Percentiles rank a stretch among this genome's conserved stretches.
Evolutionary conservation across 192 early-diverging fungal species (phyloP).

Genomic region (Rhizophagus sp.): DNA sequence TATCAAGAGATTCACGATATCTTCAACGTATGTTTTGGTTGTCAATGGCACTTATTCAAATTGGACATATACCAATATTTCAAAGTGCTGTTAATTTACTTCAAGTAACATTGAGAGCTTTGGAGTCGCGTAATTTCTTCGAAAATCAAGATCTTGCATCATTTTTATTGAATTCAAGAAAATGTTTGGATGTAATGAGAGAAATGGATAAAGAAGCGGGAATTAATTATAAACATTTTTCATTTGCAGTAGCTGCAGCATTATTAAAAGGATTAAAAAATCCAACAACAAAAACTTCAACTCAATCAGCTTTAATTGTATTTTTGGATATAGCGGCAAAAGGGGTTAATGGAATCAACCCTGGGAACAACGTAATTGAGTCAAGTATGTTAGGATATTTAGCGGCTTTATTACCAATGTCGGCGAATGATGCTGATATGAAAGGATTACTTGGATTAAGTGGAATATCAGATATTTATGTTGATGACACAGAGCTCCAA

Average conservation of each 20-base stretch:
- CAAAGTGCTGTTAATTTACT: conserved; percentile 68
- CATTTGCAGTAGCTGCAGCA: conserved; percentile 78
- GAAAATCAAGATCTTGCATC: conserved; percentile 64
- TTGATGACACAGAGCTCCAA: conserved; percentile 41
- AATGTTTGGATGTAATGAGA: conserved; percentile 65
- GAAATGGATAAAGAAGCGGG: conserved; percentile 75
- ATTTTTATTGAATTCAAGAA: conserved; percentile 71
- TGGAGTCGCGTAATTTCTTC: conserved; percentile 77
- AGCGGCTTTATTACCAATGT: conserved; percentile 74
- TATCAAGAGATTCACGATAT: conserved; percentile 80
- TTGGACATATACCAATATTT: conserved; percentile 81
- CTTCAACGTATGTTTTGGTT: conserved; percentile 90
- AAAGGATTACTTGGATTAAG: conserved; percentile 53
- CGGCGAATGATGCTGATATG: conserved; percentile 70
- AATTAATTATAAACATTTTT: conserved; percentile 86
- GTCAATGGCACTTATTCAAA: conserved; percentile 80
- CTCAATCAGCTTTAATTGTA: conserved; percentile 64
- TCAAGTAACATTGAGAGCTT: conserved; percentile 67
- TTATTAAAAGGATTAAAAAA: conserved; percentile 85
- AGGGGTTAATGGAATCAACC: conserved; percentile 44
- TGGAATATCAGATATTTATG: conserved; percentile 48
- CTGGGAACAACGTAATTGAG: conserved; percentile 36
- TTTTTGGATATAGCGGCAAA: conserved; percentile 73
- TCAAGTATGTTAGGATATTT: conserved; percentile 71
- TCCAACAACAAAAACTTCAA: conserved; percentile 69